These are phyloP conservation scores for Yamadazyma dushanensis DNA, from an alignment of 1,139 yeast genomes.

Conservation along the genomic window DNA sequence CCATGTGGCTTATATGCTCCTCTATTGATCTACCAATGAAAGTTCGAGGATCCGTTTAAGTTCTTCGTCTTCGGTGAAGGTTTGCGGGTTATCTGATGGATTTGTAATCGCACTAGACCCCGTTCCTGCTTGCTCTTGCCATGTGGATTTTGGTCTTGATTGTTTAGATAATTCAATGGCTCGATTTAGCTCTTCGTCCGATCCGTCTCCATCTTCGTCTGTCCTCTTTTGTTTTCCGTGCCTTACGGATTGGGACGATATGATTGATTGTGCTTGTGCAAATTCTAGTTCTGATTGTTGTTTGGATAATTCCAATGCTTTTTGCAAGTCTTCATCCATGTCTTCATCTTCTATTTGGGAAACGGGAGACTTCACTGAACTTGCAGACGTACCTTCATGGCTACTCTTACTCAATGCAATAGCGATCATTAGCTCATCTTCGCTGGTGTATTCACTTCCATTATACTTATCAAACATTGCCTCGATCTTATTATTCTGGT, in stretches of 20 bases:
- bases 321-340: slow-evolving; percentile 20
- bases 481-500: slow-evolving; percentile 20
- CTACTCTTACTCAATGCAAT: slow-evolving; percentile 51
- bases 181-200: slow-evolving; percentile 16
- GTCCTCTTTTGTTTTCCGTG: not conserved
- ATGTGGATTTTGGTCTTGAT: not conserved
- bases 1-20: not conserved
- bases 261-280: not conserved
- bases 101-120: not conserved
- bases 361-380: not conserved
- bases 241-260: not conserved
- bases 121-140: not conserved
- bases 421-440: slow-evolving; percentile 50
- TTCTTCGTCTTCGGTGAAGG: slow-evolving; percentile 19
- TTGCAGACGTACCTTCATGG: slow-evolving; percentile 10
- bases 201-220: not conserved
- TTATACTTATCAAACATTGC: slow-evolving; percentile 45
- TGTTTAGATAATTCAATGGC: slow-evolving; percentile 25
- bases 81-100: not conserved
- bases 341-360: slow-evolving; percentile 21
- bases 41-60: slow-evolving; percentile 17
- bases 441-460: slow-evolving; percentile 38
- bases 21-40: slow-evolving; percentile 18
- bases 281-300: not conserved
- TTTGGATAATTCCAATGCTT: slow-evolving; percentile 33